phyloP scores from a whole-genome alignment of 345 rosid species.

The Gossypium longicalyx region DNA sequence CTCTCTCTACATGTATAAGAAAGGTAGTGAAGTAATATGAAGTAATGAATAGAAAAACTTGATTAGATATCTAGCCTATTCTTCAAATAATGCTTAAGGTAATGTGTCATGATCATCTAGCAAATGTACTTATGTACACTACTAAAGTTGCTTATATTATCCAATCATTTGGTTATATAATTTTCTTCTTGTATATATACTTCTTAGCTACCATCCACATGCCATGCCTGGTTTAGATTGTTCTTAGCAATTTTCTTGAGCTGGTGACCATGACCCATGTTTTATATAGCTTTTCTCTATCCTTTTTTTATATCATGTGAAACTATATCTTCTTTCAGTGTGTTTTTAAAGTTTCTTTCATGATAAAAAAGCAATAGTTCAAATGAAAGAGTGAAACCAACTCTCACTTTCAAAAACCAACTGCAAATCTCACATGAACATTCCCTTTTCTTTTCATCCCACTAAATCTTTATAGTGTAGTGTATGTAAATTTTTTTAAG shows the following conservation, averaged over 20 bases:
- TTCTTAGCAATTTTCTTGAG: not conserved
- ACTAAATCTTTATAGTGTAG: not conserved
- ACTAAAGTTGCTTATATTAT: slow-evolving; percentile 11
- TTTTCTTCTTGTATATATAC: not conserved
- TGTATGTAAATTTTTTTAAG: not conserved
- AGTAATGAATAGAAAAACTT: not conserved
- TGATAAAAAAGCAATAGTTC: not conserved
- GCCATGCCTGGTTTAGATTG: slow-evolving; percentile 17
- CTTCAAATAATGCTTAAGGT: not conserved
- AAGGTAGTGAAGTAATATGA: not conserved
- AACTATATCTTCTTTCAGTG: not conserved
- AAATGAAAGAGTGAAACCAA: slow-evolving; percentile 8
- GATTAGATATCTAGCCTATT: not conserved
- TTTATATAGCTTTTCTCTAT: not conserved
- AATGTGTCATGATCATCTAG: slow-evolving; percentile 3
- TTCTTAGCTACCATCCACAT: slow-evolving; percentile 16
- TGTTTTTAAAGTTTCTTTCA: slow-evolving; percentile 20
- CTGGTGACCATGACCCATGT: slow-evolving; percentile 16
- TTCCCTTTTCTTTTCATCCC: not conserved
- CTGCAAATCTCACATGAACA: slow-evolving; percentile 23
- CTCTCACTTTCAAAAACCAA: not conserved
- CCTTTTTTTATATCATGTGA: slow-evolving; percentile 5
- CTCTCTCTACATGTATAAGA: not conserved
- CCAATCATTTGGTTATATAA: slow-evolving; percentile 3
- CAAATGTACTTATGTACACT: slow-evolving; percentile 10